Base-by-base conservation (phyloP, 202 grass and related monocot genomes). In the Hordeum pubiflorum region DNA sequence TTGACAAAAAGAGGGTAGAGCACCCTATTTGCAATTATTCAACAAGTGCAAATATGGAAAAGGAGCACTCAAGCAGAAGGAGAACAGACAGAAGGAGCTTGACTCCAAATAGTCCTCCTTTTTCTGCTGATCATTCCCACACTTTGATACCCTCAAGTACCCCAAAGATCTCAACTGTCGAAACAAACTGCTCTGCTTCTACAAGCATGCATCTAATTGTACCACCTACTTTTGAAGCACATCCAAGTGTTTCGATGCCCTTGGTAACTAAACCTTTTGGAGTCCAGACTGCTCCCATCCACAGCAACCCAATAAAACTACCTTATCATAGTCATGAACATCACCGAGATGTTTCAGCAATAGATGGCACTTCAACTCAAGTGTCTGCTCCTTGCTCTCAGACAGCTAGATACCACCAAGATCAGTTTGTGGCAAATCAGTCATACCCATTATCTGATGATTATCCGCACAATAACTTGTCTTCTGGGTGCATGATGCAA, bases 301-400 rank as follows among this genome's bases (percentile, higher is more conserved):
- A n/a, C 73, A 68, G 56, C 27, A 52, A 74, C 9, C 82, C 68
- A 55, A 74, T 7, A 39, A 32, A 69, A 79, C 20, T 39, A 38
- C 60, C 70, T 75, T 79, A 44, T 59, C 48, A 74, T 46, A 31
- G 11, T 60, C 12, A 29, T 18, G 32, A 75, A 41, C 18, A 61
- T 67, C 58, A 41, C 17, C 60, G 4, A 18, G 68, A 50, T 77
- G 40, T 66, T 54, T 70, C 64, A 82, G 18, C 73, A 11, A 50
- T 43, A 59, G 26, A 79, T 86, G 69, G 36, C 21, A 63, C 64
- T 86, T 80, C 84, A 81, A 76, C 71, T 81, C 62, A 76, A 69
- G 71, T 76, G 27, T 70, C 72, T 70, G 4, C 85, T 10, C 18
- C 72, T 63, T 63, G 1, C 40, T 77, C 63, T 67, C 75, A 62